Conservation (phyloP, 1,284 basidiomycete genomes). For the Apiotrichum brassicae region DNA sequence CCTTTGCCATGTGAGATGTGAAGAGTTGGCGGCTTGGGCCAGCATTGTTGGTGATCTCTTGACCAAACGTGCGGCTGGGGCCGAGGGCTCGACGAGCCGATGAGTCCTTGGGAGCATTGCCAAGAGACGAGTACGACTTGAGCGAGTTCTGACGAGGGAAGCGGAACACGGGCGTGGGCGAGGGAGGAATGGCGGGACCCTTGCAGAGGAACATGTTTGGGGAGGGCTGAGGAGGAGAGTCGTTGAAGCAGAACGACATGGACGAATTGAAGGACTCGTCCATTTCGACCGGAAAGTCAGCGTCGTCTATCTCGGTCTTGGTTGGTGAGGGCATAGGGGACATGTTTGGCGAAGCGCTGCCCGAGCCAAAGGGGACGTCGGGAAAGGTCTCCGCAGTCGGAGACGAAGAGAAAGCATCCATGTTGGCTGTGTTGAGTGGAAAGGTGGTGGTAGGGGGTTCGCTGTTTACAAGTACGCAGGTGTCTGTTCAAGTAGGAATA, state of each 20-base stretch:
- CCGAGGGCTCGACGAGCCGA: neutral
- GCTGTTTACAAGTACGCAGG: neutral
- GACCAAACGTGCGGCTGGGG: slow-evolving; percentile 29
- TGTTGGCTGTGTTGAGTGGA: slow-evolving; percentile 13
- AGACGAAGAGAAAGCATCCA: slow-evolving; percentile 41
- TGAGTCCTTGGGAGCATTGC: neutral
- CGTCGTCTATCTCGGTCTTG: slow-evolving; percentile 37
- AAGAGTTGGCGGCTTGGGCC: slow-evolving; percentile 4
- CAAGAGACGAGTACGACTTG: slow-evolving; percentile 1
- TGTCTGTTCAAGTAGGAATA: neutral
- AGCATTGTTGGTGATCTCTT: slow-evolving; percentile 31
- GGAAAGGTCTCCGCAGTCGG: slow-evolving; percentile 37
- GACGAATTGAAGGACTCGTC: slow-evolving; percentile 47
- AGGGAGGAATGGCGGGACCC: slow-evolving; percentile 23
- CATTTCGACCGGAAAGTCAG: slow-evolving; percentile 37
- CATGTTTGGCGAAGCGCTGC: slow-evolving; percentile 1
- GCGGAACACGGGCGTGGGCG: neutral
- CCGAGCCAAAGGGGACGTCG: slow-evolving; percentile 27
- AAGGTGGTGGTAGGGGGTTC: neutral
- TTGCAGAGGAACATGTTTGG: slow-evolving; percentile 11
- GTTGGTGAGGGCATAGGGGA: slow-evolving; percentile 36
- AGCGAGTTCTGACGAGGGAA: neutral
- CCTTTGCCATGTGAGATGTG: slow-evolving; percentile 12
- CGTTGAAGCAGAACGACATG: slow-evolving; percentile 34
- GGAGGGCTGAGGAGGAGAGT: slow-evolving; percentile 21